phyloP scores from a whole-genome alignment of 345 rosid genomes.

The Syzygium oleosum region DNA sequence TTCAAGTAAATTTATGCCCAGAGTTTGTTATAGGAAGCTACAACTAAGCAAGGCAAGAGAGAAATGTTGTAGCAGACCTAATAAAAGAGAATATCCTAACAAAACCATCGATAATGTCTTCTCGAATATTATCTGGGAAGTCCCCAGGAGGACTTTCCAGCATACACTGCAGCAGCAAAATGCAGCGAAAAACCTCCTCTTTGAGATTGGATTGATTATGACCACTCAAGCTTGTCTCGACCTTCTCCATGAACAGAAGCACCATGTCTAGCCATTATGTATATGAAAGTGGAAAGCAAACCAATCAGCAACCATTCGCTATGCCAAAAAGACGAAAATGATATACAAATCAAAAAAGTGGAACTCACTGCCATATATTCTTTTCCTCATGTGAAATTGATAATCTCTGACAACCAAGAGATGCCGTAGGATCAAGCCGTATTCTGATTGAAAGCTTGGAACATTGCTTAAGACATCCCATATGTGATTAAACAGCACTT shows the following conservation, averaged over 20 bases:
- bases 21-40: not conserved
- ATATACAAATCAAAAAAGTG: not conserved
- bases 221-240: conserved; percentile 35
- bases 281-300: not conserved
- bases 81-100: conserved; percentile 53
- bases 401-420: conserved; percentile 59
- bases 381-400: conserved; percentile 71
- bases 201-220: conserved; percentile 43
- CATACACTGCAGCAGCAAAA: conserved; percentile 68
- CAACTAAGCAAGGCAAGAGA: conserved; percentile 2
- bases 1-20: not conserved
- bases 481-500: conserved; percentile 56
- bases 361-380: conserved; percentile 57
- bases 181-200: conserved; percentile 69
- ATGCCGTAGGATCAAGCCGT: conserved; percentile 71
- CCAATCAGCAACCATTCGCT: not conserved
- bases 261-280: conserved; percentile 46
- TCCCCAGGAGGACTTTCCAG: conserved; percentile 87
- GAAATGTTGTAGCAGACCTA: conserved; percentile 33
- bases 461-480: conserved; percentile 62
- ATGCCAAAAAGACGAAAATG: not conserved
- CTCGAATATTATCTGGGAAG: conserved; percentile 58
- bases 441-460: conserved; percentile 79
- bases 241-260: conserved; percentile 67
- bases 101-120: conserved; percentile 54